Evolutionary conservation across 73 alveolate genomes (phyloP).

Genomic region (Paramecium primaurelia): DNA sequence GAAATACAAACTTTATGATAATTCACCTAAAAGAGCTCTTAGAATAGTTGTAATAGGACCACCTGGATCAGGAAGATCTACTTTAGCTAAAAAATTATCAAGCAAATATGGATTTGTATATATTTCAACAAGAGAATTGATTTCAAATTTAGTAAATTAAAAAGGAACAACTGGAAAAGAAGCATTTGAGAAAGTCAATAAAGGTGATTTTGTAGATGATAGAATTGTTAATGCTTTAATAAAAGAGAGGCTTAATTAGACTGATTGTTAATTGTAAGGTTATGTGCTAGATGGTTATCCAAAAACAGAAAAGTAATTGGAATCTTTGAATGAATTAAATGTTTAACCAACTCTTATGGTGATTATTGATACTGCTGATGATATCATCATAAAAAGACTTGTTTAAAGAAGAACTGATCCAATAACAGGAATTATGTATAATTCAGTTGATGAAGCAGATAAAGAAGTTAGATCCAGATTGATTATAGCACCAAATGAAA

Average conservation of each 20-base stretch:
- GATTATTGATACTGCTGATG: constrained; percentile 75
- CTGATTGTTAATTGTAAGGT: constrained; percentile 93
- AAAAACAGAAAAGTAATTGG: constrained; percentile 75
- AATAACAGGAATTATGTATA: constrained; percentile 65
- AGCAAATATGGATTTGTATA: constrained; percentile 81
- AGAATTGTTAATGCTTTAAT: constrained; percentile 75
- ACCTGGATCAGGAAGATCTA: constrained; percentile 93
- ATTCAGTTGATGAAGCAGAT: constrained; percentile 55
- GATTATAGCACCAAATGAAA: constrained; percentile 48
- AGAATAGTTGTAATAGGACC: constrained; percentile 93
- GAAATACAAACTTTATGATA: constrained; percentile 69
- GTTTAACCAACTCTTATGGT: constrained; percentile 77
- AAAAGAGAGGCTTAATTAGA: constrained; percentile 71
- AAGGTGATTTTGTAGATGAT: constrained; percentile 89
- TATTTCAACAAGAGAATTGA: constrained; percentile 73
- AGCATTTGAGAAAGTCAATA: constrained; percentile 66
- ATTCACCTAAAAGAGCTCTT: constrained; percentile 93
- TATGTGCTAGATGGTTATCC: constrained; percentile 96
- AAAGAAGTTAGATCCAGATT: constrained; percentile 53
- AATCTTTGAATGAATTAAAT: constrained; percentile 73
- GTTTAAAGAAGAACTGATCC: constrained; percentile 79
- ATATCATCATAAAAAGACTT: constrained; percentile 64
- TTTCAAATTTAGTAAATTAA: constrained; percentile 76
- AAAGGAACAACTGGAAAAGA: constrained; percentile 75
- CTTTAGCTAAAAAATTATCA: constrained; percentile 77